Percentiles rank a stretch among this genome's conserved stretches.
These are phyloP conservation scores for Cucumis hystrix DNA, from an alignment of 306 rosid genomes.

Conservation along the genomic window DNA sequence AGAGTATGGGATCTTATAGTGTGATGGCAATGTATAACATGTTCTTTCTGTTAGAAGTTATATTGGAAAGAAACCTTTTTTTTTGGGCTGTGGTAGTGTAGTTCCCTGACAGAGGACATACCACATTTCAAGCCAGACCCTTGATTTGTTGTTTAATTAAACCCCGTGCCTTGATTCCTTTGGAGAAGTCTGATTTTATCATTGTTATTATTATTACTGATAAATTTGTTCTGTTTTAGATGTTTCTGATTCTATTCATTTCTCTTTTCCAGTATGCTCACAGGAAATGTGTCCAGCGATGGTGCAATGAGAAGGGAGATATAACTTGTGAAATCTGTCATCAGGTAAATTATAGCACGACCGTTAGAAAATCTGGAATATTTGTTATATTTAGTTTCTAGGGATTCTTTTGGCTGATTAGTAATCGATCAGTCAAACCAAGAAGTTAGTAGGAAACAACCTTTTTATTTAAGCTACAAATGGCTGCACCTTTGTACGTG, in stretches of 20 bases:
- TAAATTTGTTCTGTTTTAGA: neutral
- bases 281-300: constrained; percentile 94
- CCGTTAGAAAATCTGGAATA: neutral
- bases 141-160: neutral
- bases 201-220: neutral
- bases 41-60: neutral
- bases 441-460: neutral
- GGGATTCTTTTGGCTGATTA: neutral
- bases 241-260: neutral
- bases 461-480: neutral
- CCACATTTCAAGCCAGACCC: neutral
- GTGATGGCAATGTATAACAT: neutral
- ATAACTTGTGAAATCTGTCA: constrained; percentile 88
- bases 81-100: neutral
- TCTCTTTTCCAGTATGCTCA: constrained; percentile 66
- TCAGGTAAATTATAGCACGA: constrained; percentile 42
- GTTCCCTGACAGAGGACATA: neutral
- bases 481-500: neutral
- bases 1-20: neutral
- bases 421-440: neutral
- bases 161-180: neutral
- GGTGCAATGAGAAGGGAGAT: constrained; percentile 99
- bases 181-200: neutral
- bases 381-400: neutral
- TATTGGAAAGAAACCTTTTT: neutral